phyloP scores from a whole-genome alignment of 768 basidiomycete genomes.

The Roridomyces roridus region DNA sequence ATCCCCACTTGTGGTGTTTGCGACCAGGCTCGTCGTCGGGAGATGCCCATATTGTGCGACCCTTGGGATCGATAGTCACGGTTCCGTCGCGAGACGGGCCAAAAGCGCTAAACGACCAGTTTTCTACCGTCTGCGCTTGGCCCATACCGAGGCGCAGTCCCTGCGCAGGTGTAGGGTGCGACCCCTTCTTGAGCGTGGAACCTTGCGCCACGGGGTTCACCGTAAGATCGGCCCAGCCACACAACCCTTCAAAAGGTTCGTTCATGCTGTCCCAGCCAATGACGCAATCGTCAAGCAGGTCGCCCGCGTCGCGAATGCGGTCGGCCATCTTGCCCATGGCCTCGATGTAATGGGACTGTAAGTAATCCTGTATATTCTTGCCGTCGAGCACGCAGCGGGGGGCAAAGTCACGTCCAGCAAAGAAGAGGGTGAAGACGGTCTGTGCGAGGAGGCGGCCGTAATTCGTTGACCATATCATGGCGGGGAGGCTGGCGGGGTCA shows the following conservation, averaged over 20 bases:
- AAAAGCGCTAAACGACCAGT: slow-evolving; percentile 79
- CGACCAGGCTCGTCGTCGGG: slow-evolving; percentile 51
- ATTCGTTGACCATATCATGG: slow-evolving; percentile 98
- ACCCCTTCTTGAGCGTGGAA: slow-evolving; percentile 83
- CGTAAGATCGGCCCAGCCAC: slow-evolving; percentile 69
- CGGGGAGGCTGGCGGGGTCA: slow-evolving; percentile 78
- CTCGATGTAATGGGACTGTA: slow-evolving; percentile 77
- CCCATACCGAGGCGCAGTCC: slow-evolving; percentile 91
- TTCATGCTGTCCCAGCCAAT: slow-evolving; percentile 98
- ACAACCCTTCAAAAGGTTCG: slow-evolving; percentile 89
- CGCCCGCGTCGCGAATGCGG: slow-evolving; percentile 74
- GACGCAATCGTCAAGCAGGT: slow-evolving; percentile 83
- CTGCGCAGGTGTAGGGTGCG: slow-evolving; percentile 85
- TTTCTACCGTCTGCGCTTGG: slow-evolving; percentile 77
- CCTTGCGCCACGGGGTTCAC: slow-evolving; percentile 70
- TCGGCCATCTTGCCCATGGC: slow-evolving; percentile 82
- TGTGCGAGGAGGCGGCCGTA: slow-evolving; percentile 88
- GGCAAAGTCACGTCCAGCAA: slow-evolving; percentile 87
- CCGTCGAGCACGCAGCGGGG: slow-evolving; percentile 92
- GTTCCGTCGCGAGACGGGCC: slow-evolving; percentile 78
- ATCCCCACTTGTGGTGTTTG: slow-evolving; percentile 77
- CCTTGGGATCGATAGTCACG: slow-evolving; percentile 87
- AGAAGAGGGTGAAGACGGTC: slow-evolving; percentile 95
- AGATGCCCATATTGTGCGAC: slow-evolving; percentile 78
- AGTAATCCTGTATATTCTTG: slow-evolving; percentile 89